Base-by-base conservation (phyloP, 1,284 basidiomycete genomes). In the Nidula niveotomentosa region DNA sequence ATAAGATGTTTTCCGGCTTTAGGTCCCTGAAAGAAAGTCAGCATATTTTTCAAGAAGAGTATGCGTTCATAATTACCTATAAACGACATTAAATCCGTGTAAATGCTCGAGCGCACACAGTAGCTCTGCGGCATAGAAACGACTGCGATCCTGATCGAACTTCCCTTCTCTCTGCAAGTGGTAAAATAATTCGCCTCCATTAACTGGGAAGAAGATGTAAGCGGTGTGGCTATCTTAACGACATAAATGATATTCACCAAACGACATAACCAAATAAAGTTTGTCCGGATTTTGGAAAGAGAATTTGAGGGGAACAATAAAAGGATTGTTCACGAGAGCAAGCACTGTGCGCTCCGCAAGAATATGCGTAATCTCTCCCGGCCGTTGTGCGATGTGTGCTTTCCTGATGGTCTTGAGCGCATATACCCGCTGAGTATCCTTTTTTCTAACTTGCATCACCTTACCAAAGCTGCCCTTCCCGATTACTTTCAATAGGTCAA, bases 231-330 rank as follows among this genome's bases (percentile, higher is more conserved):
- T 30, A 30, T 30, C 5, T 48, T 44, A 35, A 48, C 37, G 5
- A 59, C 2, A 30, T 37, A 58, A 23, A 18, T 56, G 34, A 36
- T 37, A 47, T 57, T 56, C 49, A 89, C 89, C 88, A 66, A 98
- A 99, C 12, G 95, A 96, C 83, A 99, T 91, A 17, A 98, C 94
- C 52, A 99, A 78, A 71, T 99, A 99, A 9, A 99, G 80, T 74
- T 99, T 99, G 70, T 99, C 96, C 3, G 93, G 93, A 60, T 90
- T 95, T 75, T 99, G 96, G 82, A 99, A 99, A 7, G 93, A 96
- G 73, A 99, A 98, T 70, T 99, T 99, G 71, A 99, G 86, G 7
- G 96, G 97, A 0, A 98, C 96, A 71, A 99, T 98, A 76, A 99
- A 99, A 0, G 96, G 96, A 65, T 96, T 98, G 78, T 98, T 98